A percentile compares a stretch with the other conserved stretches of the same genome.
Evolutionary conservation across 2,329 filamentous ascomycete species (phyloP).

Genomic region (Epichloe festucae): DNA sequence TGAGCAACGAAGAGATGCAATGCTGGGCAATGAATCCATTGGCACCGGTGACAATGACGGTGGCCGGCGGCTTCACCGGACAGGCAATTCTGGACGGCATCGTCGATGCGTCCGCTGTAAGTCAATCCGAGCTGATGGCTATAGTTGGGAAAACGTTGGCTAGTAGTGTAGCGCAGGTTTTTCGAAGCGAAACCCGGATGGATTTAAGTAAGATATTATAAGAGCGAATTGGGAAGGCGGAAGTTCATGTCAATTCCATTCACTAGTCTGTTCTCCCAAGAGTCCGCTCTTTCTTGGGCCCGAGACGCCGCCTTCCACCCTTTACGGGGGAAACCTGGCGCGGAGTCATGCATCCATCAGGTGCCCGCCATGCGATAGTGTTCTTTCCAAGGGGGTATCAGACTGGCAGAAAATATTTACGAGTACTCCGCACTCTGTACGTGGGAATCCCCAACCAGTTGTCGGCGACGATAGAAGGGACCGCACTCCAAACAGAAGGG

Average conservation of each 20-base stretch:
- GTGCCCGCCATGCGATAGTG: too few species aligned
- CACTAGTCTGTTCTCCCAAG: background rate
- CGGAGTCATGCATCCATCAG: background rate
- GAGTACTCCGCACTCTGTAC: too few species aligned
- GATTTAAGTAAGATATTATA: background rate
- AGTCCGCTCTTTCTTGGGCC: background rate
- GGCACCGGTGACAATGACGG: constrained; percentile 27
- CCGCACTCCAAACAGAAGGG: too few species aligned
- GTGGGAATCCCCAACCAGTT: too few species aligned
- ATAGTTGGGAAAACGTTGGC: background rate
- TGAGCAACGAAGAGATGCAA: constrained; percentile 22
- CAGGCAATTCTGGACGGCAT: constrained; percentile 15
- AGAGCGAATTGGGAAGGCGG: too few species aligned
- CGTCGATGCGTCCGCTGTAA: background rate
- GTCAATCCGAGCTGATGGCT: background rate
- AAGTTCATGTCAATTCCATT: background rate
- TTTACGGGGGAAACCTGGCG: background rate
- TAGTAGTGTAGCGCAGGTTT: background rate
- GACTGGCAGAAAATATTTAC: too few species aligned
- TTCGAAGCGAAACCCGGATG: background rate
- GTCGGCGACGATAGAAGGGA: too few species aligned
- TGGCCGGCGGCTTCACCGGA: constrained; percentile 13
- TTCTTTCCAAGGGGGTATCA: background rate
- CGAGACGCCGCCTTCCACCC: background rate
- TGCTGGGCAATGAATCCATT: constrained; percentile 30